These are phyloP conservation scores for Saccharomyces hybrid DNA, from an alignment of 1,139 yeast species.

Conservation along the genomic window DNA sequence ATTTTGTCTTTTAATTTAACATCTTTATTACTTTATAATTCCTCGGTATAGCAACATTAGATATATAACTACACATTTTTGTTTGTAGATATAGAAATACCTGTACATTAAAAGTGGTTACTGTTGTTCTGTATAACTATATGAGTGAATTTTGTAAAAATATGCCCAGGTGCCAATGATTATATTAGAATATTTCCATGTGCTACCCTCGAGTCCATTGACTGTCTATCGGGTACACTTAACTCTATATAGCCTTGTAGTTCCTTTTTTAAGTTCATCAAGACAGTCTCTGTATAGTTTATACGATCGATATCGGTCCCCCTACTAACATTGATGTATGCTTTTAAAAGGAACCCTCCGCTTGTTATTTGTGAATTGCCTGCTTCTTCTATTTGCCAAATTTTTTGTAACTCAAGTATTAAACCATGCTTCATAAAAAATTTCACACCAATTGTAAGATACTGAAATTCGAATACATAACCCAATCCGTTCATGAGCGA, in stretches of 20 bases:
- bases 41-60: not conserved
- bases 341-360: slow-evolving; percentile 43
- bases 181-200: not conserved
- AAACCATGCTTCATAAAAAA: slow-evolving; percentile 60
- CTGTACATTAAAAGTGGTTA: not conserved
- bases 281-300: slow-evolving; percentile 54
- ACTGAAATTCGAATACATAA: slow-evolving; percentile 57
- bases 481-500: slow-evolving; percentile 59
- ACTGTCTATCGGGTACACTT: slow-evolving; percentile 66
- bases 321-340: slow-evolving; percentile 60
- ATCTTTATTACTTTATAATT: not conserved
- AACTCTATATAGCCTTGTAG: slow-evolving; percentile 60
- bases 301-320: slow-evolving; percentile 71
- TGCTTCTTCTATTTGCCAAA: slow-evolving; percentile 18
- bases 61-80: not conserved
- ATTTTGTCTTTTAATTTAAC: not conserved
- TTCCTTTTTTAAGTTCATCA: slow-evolving; percentile 54
- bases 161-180: not conserved
- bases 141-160: not conserved
- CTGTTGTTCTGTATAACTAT: not conserved
- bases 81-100: not conserved
- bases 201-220: slow-evolving; percentile 63
- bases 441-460: slow-evolving; percentile 30
- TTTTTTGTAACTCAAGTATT: slow-evolving; percentile 42
- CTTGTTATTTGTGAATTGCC: slow-evolving; percentile 28